These are phyloP conservation scores for Heterococcus sp. DNA, from an alignment of 108 stramenopile genomes.

Conservation along the genomic window DNA sequence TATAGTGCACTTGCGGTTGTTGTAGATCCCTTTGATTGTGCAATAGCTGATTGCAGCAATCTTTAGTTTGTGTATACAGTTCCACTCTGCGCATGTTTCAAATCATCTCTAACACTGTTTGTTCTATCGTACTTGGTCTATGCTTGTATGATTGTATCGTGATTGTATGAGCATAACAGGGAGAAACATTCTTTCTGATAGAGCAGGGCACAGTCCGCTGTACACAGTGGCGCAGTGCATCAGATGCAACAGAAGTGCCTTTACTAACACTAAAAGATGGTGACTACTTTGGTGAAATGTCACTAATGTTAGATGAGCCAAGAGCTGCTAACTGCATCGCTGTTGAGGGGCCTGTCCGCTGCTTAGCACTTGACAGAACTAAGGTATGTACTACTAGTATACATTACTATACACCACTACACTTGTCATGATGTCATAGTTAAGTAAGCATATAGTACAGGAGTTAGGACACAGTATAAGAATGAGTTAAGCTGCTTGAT, in stretches of 20 bases:
- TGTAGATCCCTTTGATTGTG: no score
- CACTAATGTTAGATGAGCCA: constrained; percentile 61
- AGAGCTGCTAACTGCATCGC: constrained; percentile 63
- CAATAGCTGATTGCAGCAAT: no score
- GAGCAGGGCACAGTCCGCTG: constrained; percentile 56
- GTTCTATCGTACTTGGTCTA: no score
- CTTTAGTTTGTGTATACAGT: no score
- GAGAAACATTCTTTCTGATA: constrained; percentile 58
- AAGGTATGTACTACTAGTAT: constrained; percentile 7
- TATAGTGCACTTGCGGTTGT: no score
- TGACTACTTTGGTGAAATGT: constrained; percentile 69
- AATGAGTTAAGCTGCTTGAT: no score
- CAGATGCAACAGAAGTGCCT: constrained; percentile 40
- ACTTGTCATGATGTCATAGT: background rate
- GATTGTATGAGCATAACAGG: no score
- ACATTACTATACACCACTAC: background rate
- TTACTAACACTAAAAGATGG: constrained; percentile 58
- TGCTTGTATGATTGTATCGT: no score
- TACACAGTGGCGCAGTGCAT: constrained; percentile 46
- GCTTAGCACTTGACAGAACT: background rate
- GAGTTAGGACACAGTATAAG: no score
- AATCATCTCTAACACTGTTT: no score
- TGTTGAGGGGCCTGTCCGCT: background rate
- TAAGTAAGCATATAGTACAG: no score
- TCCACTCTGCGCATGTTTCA: no score